Base-by-base conservation (phyloP, 129 eudicot genomes). In the Tagetes erecta region DNA sequence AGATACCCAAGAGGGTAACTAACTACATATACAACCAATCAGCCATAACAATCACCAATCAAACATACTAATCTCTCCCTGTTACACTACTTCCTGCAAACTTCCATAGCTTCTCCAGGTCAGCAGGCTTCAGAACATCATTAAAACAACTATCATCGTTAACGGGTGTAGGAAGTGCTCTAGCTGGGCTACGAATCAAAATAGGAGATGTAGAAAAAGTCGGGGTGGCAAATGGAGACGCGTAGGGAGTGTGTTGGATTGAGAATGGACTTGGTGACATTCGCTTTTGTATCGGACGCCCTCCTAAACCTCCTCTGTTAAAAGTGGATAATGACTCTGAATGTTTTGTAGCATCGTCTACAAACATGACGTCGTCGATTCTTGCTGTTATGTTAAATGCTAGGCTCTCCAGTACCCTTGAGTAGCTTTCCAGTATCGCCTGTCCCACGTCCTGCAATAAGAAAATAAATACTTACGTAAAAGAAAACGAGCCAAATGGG, bases 221-320 rank as follows among this genome's bases (percentile, higher is more conserved):
- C 30, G 98, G 98, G 36, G 96, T 92, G 2, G 98, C 95, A 69
- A 92, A 89, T 0, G 98, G 98, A 5, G 96, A 92, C 8, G 82
- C 70, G 53, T 82, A 89, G 39, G 96, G 98, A 0, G 90, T 81
- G 84, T 85, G 94, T 42, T 85, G 89, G 70, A 92, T 81, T 27
- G 98, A 92, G 71, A 92, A 92, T 10, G 97, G 96, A 66, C 97
- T 92, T 1, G 96, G 97, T 0, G 92, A 84, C 86, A 92, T 82
- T 50, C 83, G 87, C 57, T 92, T 92, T 64, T 89, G 98, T 49
- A 92, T 72, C 0, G 96, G 98, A 9, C 83, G 88, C 51, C 94
- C 90, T 52, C 83, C 88, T 64, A 89, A 83, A 55, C 96, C 93
- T 38, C 96, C 96, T 70, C 90, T 77, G 71, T 79, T 81, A 69